A percentile compares a stretch with the other conserved stretches of the same genome.
Conservation (phyloP, 148 eudicot species). For the Chenopodium album region DNA sequence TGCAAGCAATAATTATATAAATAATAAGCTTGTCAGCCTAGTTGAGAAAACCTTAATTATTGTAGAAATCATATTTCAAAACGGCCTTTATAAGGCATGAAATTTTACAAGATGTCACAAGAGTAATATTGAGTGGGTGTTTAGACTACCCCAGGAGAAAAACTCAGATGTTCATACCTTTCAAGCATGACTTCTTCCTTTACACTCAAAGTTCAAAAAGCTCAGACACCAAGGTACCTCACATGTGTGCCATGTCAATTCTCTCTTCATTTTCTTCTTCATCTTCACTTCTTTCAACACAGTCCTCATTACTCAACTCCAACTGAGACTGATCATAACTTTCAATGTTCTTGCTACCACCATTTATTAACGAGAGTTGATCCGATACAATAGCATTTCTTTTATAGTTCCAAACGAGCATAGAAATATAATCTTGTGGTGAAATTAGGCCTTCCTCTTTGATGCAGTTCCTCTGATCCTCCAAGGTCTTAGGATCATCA, state of each 20-base stretch:
- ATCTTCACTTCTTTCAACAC: constrained; percentile 11
- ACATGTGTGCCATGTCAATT: constrained; percentile 40
- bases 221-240: constrained; percentile 24
- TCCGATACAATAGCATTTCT: constrained; percentile 49
- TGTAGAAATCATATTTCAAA: neutral
- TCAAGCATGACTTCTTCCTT: neutral
- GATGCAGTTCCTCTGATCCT: constrained; percentile 57
- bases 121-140: neutral
- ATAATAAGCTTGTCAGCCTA: neutral
- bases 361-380: constrained; percentile 27
- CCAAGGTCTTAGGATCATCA: constrained; percentile 39
- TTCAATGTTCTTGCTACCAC: constrained; percentile 15
- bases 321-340: constrained; percentile 32
- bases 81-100: neutral
- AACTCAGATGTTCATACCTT: neutral
- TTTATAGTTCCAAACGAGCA: constrained; percentile 97
- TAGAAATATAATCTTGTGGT: constrained; percentile 86
- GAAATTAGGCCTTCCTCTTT: constrained; percentile 78
- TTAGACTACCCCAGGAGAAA: neutral
- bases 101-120: neutral
- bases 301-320: constrained; percentile 33
- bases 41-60: neutral
- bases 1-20: neutral
- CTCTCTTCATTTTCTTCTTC: constrained; percentile 13
- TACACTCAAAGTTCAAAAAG: neutral